Base-by-base conservation (phyloP, 2,329 filamentous ascomycete genomes). In the Lachnellula arida region DNA sequence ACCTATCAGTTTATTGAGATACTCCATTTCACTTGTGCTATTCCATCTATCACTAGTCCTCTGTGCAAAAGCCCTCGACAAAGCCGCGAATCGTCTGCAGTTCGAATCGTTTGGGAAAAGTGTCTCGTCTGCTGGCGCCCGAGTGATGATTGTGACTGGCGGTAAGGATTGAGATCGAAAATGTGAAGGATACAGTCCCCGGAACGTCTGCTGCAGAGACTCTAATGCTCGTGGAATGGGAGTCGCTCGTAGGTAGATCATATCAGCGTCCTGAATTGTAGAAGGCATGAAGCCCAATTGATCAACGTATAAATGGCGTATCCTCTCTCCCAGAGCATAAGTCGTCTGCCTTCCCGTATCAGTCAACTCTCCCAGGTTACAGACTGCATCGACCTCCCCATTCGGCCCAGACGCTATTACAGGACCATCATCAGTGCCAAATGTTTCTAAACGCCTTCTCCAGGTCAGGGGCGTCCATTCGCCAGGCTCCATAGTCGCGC, bases 381-480 rank as follows among this genome's bases (percentile, higher is more conserved):
- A 99, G 58, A 97, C 81, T 43, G 79, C 80, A 70, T 96, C 90
- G n/a, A 87, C 78, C 68, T 90, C 81, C 58, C 86, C 86, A 0
- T 74, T 72, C 6, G 87, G 82, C 0, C 89, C 89, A 1, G 80
- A 72, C 7, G 88, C 88, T 48, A 91, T 75, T 28, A 87, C 75
- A 3, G 91, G 84, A n/a, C 84, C 80, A 68, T 89, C 86, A 61
- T 86, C 76, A 17, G 75, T 69, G 3, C 86, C 88, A 70, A 97
- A 94, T 0, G 88, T 88, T 73, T 99, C 94, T 48, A 97, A 79
- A 47, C 88, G 84, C 58, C 91, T 82, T 63, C 85, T 79, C 82
- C 82, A 86, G 64, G 81, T 78, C 47, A 71, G 49, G 17, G 60
- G 50, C 25, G 59, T 60, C 68, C 68, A 71, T 51, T 67, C 60